These are phyloP conservation scores for Aspergillus felis DNA, from an alignment of 2,329 filamentous ascomycete genomes.

Conservation along the genomic window DNA sequence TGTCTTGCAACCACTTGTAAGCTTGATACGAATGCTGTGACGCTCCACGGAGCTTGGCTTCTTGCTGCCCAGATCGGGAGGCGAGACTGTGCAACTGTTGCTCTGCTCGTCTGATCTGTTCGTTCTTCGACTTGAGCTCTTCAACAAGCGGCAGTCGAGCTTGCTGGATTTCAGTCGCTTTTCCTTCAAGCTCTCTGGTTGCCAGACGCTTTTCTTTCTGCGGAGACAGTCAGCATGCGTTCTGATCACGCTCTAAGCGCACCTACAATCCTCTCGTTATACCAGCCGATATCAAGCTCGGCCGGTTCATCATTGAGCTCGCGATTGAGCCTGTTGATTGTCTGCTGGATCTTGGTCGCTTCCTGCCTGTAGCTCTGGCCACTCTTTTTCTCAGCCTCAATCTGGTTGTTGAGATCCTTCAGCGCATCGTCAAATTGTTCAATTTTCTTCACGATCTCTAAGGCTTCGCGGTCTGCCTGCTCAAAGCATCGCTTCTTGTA, in stretches of 20 bases:
- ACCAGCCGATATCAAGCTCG: constrained; percentile 65
- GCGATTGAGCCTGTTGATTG: constrained; percentile 61
- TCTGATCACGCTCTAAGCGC: neutral
- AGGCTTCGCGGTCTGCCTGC: constrained; percentile 49
- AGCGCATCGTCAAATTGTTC: constrained; percentile 37
- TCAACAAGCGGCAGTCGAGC: constrained; percentile 30
- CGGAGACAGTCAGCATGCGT: constrained; percentile 21
- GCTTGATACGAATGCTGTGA: constrained; percentile 64
- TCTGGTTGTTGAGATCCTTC: constrained; percentile 35
- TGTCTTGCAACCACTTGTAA: constrained; percentile 77
- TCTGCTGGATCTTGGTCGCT: constrained; percentile 48
- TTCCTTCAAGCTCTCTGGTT: constrained; percentile 32
- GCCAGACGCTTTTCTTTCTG: constrained; percentile 55
- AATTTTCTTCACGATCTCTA: constrained; percentile 39
- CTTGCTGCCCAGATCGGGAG: constrained; percentile 71
- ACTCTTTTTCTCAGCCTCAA: constrained; percentile 50
- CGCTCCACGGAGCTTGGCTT: constrained; percentile 58
- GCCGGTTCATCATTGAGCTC: constrained; percentile 59
- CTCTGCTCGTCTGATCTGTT: constrained; percentile 41
- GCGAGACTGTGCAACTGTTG: constrained; percentile 58
- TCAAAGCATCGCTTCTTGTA: constrained; percentile 54
- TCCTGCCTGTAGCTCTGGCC: constrained; percentile 52
- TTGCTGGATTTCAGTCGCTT: constrained; percentile 41
- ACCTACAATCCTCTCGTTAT: constrained; percentile 69
- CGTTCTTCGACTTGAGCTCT: constrained; percentile 33